phyloP scores from a whole-genome alignment of 169 alveolate genomes.

The Babesia ovata region DNA sequence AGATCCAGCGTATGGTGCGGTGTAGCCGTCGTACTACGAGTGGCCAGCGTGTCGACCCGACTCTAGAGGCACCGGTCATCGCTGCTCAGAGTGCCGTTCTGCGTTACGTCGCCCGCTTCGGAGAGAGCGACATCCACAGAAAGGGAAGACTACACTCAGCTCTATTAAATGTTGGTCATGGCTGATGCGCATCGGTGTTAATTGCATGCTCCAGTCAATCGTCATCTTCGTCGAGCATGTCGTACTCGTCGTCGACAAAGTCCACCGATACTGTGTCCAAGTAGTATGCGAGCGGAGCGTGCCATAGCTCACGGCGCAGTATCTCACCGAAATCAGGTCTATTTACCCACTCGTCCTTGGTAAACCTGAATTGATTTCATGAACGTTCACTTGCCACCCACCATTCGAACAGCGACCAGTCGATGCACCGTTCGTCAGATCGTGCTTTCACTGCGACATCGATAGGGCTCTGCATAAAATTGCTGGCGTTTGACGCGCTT shows the following conservation, averaged over 20 bases:
- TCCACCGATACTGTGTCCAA: slow-evolving; percentile 74
- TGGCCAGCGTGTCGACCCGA: neutral
- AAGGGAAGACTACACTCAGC: neutral
- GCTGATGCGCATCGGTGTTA: neutral
- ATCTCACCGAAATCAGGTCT: slow-evolving; percentile 88
- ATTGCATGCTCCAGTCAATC: neutral
- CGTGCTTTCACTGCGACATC: slow-evolving; percentile 67
- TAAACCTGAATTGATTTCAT: slow-evolving; percentile 47
- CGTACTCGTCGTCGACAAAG: slow-evolving; percentile 78
- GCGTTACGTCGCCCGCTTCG: neutral
- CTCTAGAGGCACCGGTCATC: neutral
- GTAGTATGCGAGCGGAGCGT: slow-evolving; percentile 86
- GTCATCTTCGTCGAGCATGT: slow-evolving; percentile 63
- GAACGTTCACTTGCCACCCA: neutral
- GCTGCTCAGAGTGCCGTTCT: neutral
- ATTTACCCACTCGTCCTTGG: slow-evolving; percentile 79
- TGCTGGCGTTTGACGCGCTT: slow-evolving; percentile 35
- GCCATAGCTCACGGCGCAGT: slow-evolving; percentile 89
- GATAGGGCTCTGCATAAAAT: slow-evolving; percentile 55
- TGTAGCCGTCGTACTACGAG: neutral
- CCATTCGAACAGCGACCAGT: slow-evolving; percentile 83
- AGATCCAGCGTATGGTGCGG: neutral
- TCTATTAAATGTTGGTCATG: neutral
- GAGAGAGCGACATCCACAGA: neutral
- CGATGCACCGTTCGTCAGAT: slow-evolving; percentile 60